Base-by-base conservation (phyloP, 1,284 basidiomycete species). In the Sphaerobolus stellatus region DNA sequence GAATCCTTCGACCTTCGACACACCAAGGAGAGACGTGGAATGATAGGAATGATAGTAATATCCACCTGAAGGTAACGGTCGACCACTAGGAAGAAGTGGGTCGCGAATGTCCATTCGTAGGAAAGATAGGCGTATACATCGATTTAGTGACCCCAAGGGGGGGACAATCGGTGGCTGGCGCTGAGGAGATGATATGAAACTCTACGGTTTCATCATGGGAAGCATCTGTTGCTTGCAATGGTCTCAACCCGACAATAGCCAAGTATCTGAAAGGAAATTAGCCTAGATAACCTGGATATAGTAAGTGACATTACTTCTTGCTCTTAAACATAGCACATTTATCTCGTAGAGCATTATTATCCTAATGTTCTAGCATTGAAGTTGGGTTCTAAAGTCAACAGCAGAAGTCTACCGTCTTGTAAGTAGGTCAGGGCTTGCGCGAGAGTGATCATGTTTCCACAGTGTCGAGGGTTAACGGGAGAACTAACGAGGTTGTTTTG, bases 21-120 rank as follows among this genome's bases (percentile, higher is more conserved):
- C 48, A 16, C 31, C 18, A 27, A 49, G 28, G 18, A 20, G 48
- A 7, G 36, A 4, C 25, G 48, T 49, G 18, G 48, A 49, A 30
- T 25, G 22, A n/a, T 49, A 33, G 22, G 48, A 49, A 20, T 49
- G 48, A 33, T 49, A 49, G 31, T 49, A 49, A 20, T 33, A 49
- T 6, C 36, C 36, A 18, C n/a, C 2, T 16, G 36, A 16, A 13
- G n/a, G 29, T 16, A 49, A 33, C 7, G 48, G 5, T 16, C 11
- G 11, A n/a, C 48, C 30, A 49, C 22, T 20, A 9, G 48, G 27
- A n/a, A 20, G 30, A 16, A 49, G 48, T 34, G 48, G 14, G 13
- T 49, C 18, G 14, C 48, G 48, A 9, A 20, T 49, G 48, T n/a
- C 36, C 22, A 3, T n/a, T 36, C 22, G 33, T 33, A 4, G 48